Evolutionary conservation across 2,329 filamentous ascomycete genomes (phyloP).

Genomic region (Tolypocladium tundrense): DNA sequence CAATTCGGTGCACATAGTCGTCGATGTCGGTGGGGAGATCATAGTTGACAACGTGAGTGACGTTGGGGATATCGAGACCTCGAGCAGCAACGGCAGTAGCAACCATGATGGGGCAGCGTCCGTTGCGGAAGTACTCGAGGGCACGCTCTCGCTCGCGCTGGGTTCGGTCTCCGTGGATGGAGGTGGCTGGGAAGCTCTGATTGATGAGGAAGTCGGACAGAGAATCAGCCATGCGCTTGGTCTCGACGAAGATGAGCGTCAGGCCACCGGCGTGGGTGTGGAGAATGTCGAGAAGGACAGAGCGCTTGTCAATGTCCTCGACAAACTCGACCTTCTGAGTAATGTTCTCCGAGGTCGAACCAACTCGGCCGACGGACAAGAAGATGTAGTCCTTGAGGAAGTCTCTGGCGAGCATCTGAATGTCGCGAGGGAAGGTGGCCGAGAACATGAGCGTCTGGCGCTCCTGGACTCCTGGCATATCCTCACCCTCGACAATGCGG

Average conservation of each 20-base stretch:
- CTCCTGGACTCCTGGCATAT: slow-evolving; percentile 76
- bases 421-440: slow-evolving; percentile 96
- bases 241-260: slow-evolving; percentile 97
- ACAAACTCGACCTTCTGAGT: slow-evolving; percentile 98
- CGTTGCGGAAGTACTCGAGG: slow-evolving; percentile 94
- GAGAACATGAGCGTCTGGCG: slow-evolving; percentile 99
- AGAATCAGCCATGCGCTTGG: slow-evolving; percentile 98
- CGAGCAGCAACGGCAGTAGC: slow-evolving; percentile 91
- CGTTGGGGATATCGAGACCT: slow-evolving; percentile 90
- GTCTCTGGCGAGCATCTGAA: slow-evolving; percentile 96
- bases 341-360: slow-evolving; percentile 99
- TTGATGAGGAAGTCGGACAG: slow-evolving; percentile 98
- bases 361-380: slow-evolving; percentile 95
- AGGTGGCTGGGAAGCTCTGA: slow-evolving; percentile 95
- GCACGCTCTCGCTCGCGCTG: slow-evolving; percentile 98
- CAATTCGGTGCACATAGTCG: slow-evolving; percentile 97
- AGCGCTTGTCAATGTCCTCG: slow-evolving; percentile 95
- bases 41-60: slow-evolving; percentile 97
- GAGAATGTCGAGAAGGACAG: slow-evolving; percentile 91
- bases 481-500: slow-evolving; percentile 94
- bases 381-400: slow-evolving; percentile 99
- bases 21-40: slow-evolving; percentile 98
- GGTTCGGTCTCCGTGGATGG: slow-evolving; percentile 96
- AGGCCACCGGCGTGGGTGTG: slow-evolving; percentile 86
- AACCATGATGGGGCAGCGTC: slow-evolving; percentile 89